A percentile compares a stretch with the other conserved stretches of the same genome.
Evolutionary conservation across 2,329 filamentous ascomycete species (phyloP).

Genomic region (Claviceps quebecensis): DNA sequence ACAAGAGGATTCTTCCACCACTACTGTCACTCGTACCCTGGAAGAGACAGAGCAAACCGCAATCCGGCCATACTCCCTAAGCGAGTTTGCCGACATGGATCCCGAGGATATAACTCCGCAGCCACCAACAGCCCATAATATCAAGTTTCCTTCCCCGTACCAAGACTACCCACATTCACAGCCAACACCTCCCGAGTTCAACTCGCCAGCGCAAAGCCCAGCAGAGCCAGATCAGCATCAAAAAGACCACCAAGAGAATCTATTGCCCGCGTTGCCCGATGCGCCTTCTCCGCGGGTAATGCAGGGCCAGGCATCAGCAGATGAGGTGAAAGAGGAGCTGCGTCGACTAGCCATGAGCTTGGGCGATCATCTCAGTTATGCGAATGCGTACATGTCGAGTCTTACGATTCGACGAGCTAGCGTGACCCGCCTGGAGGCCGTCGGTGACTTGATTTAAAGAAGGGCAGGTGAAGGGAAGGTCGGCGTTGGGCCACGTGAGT

Average conservation of each 20-base stretch:
- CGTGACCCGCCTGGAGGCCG: constrained; percentile 12
- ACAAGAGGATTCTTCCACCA: constrained; percentile 4
- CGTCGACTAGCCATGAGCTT: constrained; percentile 35
- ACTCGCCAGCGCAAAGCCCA: background rate
- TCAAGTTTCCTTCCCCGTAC: constrained; percentile 2
- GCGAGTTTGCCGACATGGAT: constrained; percentile 27
- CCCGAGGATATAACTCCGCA: constrained; percentile 22
- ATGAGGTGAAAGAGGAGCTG: constrained; percentile 37
- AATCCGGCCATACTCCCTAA: constrained; percentile 23
- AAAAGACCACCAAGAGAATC: constrained; percentile 8
- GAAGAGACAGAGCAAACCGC: constrained; percentile 5
- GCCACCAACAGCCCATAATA: constrained; percentile 12
- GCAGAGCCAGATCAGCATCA: constrained; percentile 1
- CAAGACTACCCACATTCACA: constrained; percentile 9
- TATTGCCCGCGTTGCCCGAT: constrained; percentile 25
- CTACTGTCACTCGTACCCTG: constrained; percentile 1
- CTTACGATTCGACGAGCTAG: constrained; percentile 24
- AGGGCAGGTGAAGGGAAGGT: background rate
- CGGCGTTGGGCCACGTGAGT: too few species aligned
- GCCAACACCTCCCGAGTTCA: constrained; percentile 6
- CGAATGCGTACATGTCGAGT: constrained; percentile 29
- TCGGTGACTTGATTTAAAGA: background rate
- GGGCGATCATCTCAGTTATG: constrained; percentile 32
- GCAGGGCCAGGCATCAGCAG: constrained; percentile 36
- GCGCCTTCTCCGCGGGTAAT: constrained; percentile 38